Evolutionary conservation across 164 flowering plant genomes (phyloP).

Genomic region (Macadamia tetraphylla): DNA sequence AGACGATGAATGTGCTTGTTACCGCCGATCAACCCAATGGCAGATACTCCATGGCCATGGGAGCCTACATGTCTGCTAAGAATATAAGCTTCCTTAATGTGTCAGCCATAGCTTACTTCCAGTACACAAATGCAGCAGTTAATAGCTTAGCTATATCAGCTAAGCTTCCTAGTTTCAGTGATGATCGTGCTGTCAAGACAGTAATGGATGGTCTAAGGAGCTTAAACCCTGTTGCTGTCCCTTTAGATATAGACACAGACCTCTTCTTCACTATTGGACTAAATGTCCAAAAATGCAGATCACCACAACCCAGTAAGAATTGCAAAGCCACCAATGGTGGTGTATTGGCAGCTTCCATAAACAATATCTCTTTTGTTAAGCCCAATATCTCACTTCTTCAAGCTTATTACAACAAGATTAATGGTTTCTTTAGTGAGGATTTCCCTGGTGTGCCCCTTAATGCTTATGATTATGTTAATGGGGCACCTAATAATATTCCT

Average conservation of each 20-base stretch:
- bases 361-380: slow-evolving; percentile 45
- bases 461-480: slow-evolving; percentile 55
- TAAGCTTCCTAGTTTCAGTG: slow-evolving; percentile 39
- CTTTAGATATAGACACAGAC: slow-evolving; percentile 39
- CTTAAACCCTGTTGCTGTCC: slow-evolving; percentile 32
- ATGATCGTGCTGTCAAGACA: slow-evolving; percentile 39
- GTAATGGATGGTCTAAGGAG: slow-evolving; percentile 56
- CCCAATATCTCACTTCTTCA: slow-evolving; percentile 50
- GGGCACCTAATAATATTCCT: slow-evolving; percentile 55
- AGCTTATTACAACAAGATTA: slow-evolving; percentile 40
- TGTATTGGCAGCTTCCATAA: slow-evolving; percentile 54
- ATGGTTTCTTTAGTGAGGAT: slow-evolving; percentile 47
- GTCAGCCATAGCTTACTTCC: slow-evolving; percentile 42
- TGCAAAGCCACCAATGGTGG: slow-evolving; percentile 47
- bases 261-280: slow-evolving; percentile 59
- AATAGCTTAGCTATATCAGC: slow-evolving; percentile 27
- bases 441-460: slow-evolving; percentile 50
- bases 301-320: slow-evolving; percentile 36
- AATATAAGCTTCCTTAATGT: slow-evolving; percentile 34
- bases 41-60: slow-evolving; percentile 60
- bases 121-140: slow-evolving; percentile 34
- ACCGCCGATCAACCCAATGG: slow-evolving; percentile 47
- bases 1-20: slow-evolving; percentile 54
- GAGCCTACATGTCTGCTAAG: slow-evolving; percentile 44
- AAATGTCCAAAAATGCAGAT: slow-evolving; percentile 40